Base-by-base conservation (phyloP, 305 asterid species). In the Plantago coronopus region DNA sequence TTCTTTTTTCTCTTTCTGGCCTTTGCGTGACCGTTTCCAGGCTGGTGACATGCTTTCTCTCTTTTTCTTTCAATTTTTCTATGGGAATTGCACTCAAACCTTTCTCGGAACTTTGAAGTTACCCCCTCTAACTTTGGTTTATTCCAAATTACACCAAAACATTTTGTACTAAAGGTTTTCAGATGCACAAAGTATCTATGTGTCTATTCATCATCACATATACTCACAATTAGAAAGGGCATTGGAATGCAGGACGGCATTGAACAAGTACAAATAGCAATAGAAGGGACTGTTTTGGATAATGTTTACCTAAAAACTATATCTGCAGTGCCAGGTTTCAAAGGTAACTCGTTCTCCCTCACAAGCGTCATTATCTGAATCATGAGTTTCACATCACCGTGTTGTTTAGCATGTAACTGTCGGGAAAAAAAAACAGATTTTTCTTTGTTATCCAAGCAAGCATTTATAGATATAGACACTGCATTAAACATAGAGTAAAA, bases 311-410 rank as follows among this genome's bases (percentile, higher is more conserved):
- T 81, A 74, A 93, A 82, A 60, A 89, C 82, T 69, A 85, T 74
- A 72, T 89, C 97, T 27, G 95, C 96, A 2, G 93, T 85, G 74
- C 99, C 91, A 72, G 96, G 81, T 75, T 85, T 96, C 72, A 89
- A 63, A 58, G 91, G 85, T 64, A 93, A 62, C 47, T 72, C 74
- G 72, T 85, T 93, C 72, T 72, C 81, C 74, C 79, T 77, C 76
- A 85, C 72, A 64, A 83, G 84, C 64, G 72, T 73, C 94, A 93
- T 80, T 62, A 87, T 70, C 64, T 85, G 78, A 49, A 64, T 80
- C 96, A 87, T 78, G 70, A 85, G 90, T 53, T 81, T 78, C 66
- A 70, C 84, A 74, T 94, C 88, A 63, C 78, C 83, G 27, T 76
- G 81, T 71, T 93, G 78, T 54, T 93, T 80, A 70, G 97, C 95